Evolutionary conservation across 495 filamentous ascomycete genomes (phyloP), one percentile per base, ranked within the genome.

Genomic region (Endocarpon pusillum): DNA sequence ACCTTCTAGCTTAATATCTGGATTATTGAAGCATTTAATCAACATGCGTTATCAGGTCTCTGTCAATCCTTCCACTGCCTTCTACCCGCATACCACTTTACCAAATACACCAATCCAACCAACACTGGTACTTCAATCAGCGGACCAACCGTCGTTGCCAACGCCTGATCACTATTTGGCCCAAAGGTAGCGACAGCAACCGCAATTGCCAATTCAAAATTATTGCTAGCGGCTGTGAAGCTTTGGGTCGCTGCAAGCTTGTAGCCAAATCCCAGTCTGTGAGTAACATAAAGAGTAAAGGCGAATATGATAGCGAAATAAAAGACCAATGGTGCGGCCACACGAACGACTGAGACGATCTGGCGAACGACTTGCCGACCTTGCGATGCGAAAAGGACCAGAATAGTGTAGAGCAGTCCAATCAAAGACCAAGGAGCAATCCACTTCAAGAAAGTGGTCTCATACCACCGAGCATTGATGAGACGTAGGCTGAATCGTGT

Each of bases 221-320:
- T 94, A 42, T 94, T 94, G 50, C 84, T 93, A 3, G 86, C 87
- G 3, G 86, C 86, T 1, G 86, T 94, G 43, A 94, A 89, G 44
- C 81, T 81, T 57, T 94, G 87, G 8, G 86, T 92, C 8, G 68
- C 65, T 1, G 69, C 66, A 2, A 85, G 45, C 29, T 55, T 58
- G 46, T 94, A 94, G 0, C 72, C 71, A 44, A 87, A 86, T 0
- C 81, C 79, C n/a, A 69, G 42, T 21, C 51, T 58, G 33, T 67
- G 53, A 4, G 68, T 57, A 5, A 69, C 55, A 9, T 59, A 46
- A 7, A 93, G 55, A 0, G 81, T 87, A 2, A 60, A 18, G 34
- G 70, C 65, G 58, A 93, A 92, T 36, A 87, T 71, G 32, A 81
- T 43, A 3, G 57, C 44, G 42, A 92, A 92, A 43, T 92, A 93